These are phyloP conservation scores for Jamesozyma gamospora DNA, from an alignment of 805 yeast species.

Conservation along the genomic window DNA sequence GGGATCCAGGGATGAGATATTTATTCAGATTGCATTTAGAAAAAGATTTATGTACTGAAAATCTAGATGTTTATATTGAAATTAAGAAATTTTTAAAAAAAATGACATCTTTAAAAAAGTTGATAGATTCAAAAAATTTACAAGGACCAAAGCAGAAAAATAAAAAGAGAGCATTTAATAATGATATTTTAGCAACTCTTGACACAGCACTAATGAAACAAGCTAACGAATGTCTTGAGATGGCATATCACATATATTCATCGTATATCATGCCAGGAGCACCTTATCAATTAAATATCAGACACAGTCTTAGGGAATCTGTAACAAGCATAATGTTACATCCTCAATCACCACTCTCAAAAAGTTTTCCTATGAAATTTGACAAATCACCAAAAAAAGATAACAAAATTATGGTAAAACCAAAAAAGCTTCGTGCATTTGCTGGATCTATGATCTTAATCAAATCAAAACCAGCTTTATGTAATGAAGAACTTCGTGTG, in stretches of 20 bases:
- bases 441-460: not conserved
- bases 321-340: constrained; percentile 34
- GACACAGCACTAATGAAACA: constrained; percentile 35
- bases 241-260: constrained; percentile 55
- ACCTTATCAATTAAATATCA: constrained; percentile 61
- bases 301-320: constrained; percentile 38
- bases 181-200: constrained; percentile 25
- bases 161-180: constrained; percentile 9
- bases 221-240: constrained; percentile 47
- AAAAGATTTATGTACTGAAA: constrained; percentile 61
- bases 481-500: not conserved
- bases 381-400: not conserved
- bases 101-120: constrained; percentile 34
- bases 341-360: constrained; percentile 28
- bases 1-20: constrained; percentile 68
- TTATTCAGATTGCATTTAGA: constrained; percentile 58
- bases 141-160: constrained; percentile 6
- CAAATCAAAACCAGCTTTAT: not conserved
- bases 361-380: constrained; percentile 1
- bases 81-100: constrained; percentile 43
- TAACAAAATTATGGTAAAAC: not conserved
- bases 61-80: constrained; percentile 59
- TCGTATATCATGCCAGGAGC: constrained; percentile 58
- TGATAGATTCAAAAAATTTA: constrained; percentile 24
- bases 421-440: not conserved